A percentile compares a stretch with the other conserved stretches of the same genome.
Evolutionary conservation across 805 yeast genomes (phyloP).

Genomic region (Myxozyma vanderwaltii): DNA sequence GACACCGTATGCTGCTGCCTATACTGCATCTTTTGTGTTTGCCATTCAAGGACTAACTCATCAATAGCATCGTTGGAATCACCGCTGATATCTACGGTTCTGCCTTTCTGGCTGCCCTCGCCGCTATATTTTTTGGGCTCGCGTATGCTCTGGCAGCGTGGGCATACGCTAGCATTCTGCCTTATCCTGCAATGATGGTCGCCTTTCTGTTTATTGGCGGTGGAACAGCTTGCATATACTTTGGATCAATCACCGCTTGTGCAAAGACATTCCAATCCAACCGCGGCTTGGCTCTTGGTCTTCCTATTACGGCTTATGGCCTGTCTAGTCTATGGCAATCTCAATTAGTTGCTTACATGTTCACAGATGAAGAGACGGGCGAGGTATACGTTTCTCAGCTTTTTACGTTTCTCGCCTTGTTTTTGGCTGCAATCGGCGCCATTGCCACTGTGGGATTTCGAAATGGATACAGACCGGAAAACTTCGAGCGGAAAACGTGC

Average conservation of each 20-base stretch:
- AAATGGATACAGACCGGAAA: slow-evolving; percentile 14
- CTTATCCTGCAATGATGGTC: slow-evolving; percentile 35
- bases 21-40: background rate
- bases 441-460: slow-evolving; percentile 26
- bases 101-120: slow-evolving; percentile 27
- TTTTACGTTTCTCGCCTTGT: slow-evolving; percentile 32
- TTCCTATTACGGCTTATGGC: slow-evolving; percentile 89
- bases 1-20: slow-evolving; percentile 54
- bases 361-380: slow-evolving; percentile 35
- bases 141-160: slow-evolving; percentile 35
- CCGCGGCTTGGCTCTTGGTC: slow-evolving; percentile 79
- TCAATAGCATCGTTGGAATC: slow-evolving; percentile 29
- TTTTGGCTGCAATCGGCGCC: slow-evolving; percentile 27
- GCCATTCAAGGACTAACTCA: background rate
- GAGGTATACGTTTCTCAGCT: slow-evolving; percentile 30
- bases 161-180: slow-evolving; percentile 22
- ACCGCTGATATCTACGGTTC: slow-evolving; percentile 35
- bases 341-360: slow-evolving; percentile 52
- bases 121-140: slow-evolving; percentile 27
- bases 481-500: background rate
- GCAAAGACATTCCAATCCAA: slow-evolving; percentile 41
- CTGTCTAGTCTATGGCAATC: slow-evolving; percentile 75
- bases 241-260: slow-evolving; percentile 39
- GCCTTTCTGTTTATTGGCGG: slow-evolving; percentile 44
- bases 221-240: slow-evolving; percentile 45